Percentiles rank a stretch among this genome's conserved stretches.
phyloP scores from a whole-genome alignment of 768 basidiomycete species.

The Kwoniella dendrophila region DNA sequence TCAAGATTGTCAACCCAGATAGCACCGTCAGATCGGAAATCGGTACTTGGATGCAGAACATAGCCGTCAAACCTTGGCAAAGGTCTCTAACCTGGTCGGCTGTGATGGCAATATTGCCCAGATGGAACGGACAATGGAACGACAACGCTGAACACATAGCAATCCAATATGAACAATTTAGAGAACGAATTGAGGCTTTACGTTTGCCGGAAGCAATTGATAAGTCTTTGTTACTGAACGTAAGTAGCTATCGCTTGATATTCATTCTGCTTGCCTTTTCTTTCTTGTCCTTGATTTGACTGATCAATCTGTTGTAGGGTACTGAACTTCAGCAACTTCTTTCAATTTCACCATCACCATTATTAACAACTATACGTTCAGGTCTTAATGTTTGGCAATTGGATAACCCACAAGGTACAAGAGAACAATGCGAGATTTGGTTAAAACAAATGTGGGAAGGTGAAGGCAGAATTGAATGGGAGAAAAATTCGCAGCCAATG shows the following conservation, averaged over 20 bases:
- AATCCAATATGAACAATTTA: conserved; percentile 68
- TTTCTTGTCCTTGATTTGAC: conserved; percentile 4
- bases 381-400: conserved; percentile 83
- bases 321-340: conserved; percentile 65
- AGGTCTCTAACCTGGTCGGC: conserved; percentile 20
- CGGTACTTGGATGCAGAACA: conserved; percentile 57
- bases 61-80: conserved; percentile 39
- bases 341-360: conserved; percentile 66
- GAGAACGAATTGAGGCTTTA: conserved; percentile 65
- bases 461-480: conserved; percentile 36
- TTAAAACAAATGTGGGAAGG: conserved; percentile 56
- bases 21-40: conserved; percentile 46
- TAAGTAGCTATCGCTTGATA: too few species aligned
- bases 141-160: conserved; percentile 61
- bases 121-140: conserved; percentile 54
- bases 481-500: conserved; percentile 20
- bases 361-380: conserved; percentile 68
- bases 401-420: conserved; percentile 67
- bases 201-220: conserved; percentile 67
- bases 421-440: conserved; percentile 73
- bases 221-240: conserved; percentile 74
- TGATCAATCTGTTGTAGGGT: conserved; percentile 65
- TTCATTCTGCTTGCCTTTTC: neutral
- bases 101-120: conserved; percentile 30
- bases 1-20: conserved; percentile 24